Evolutionary conservation across 345 rosid species (phyloP).

Genomic region (Hypericum androsaemum): DNA sequence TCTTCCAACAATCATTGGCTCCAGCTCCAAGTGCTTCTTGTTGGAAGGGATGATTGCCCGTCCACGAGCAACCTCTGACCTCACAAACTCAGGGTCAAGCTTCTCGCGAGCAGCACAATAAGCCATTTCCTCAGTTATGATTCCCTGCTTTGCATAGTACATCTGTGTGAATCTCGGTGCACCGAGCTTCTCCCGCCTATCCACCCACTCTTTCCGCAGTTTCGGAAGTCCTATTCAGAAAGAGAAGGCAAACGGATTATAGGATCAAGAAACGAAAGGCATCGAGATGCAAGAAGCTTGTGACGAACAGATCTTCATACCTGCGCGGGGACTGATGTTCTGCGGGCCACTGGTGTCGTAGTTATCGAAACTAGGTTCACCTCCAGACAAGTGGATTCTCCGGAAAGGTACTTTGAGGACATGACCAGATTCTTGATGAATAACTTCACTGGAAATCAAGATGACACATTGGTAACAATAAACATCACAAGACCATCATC

Average conservation of each 20-base stretch:
- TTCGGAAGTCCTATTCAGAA: constrained; percentile 70
- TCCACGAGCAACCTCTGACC: constrained; percentile 96
- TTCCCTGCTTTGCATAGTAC: constrained; percentile 97
- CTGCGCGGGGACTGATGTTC: constrained; percentile 56
- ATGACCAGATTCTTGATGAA: constrained; percentile 78
- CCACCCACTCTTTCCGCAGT: constrained; percentile 83
- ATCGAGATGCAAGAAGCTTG: constrained; percentile 3
- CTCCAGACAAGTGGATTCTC: constrained; percentile 73
- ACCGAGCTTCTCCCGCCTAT: constrained; percentile 63
- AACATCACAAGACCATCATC: constrained; percentile 4
- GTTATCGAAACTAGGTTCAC: constrained; percentile 68
- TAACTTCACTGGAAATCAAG: constrained; percentile 47
- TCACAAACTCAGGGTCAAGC: constrained; percentile 91
- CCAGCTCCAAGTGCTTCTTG: constrained; percentile 88
- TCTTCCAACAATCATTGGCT: constrained; percentile 93
- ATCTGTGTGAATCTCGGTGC: constrained; percentile 86
- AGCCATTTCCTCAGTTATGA: constrained; percentile 90
- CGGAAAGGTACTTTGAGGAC: constrained; percentile 86
- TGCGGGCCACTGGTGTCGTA: constrained; percentile 99
- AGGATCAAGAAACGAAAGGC: neutral
- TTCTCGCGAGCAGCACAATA: constrained; percentile 89
- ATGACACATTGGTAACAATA: neutral
- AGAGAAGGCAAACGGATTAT: neutral
- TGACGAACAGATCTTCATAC: constrained; percentile 25
- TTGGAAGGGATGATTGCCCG: constrained; percentile 97